Base-by-base conservation (phyloP, 2,329 filamentous ascomycete genomes). In the Curvularia sp. region DNA sequence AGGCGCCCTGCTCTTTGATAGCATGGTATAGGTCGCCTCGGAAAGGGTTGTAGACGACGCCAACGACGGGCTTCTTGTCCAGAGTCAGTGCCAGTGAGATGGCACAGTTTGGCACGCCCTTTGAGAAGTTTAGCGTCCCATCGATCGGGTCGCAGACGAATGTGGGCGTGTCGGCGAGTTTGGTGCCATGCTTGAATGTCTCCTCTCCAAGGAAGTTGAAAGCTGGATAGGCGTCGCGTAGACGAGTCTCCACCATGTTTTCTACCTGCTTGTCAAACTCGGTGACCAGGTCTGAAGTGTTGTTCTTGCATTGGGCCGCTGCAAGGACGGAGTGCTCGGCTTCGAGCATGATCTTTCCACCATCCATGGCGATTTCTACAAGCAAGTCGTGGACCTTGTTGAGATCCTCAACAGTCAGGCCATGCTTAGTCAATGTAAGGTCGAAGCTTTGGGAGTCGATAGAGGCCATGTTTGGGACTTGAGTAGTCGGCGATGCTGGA, bases 191-290 rank as follows among this genome's bases (percentile, higher is more conserved):
- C 47, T 72, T 74, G 63, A 66, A 72, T 0, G 72, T 71, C 57
- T 78, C 75, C 53, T 78, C 76, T n/a, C 76, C 76, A 0, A 77
- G 68, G 52, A 78, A 78, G 64, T 72, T 67, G 59, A 80, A 82
- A 30, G 73, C 38, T 0, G 83, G 83, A 56, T 82, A 85, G 53
- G 74, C 74, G 2, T 71, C 55, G 25, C 67, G 71, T n/a, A 85
- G 74, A 3, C 74, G 73, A 0, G 68, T 60, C 7, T 79, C 80
- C 21, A 85, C 80, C 79, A 82, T 82, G 1, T 72, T 74, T 61
- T 86, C 84, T 5, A 86, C 80, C 1, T 81, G 81, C 49, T 79
- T 80, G 70, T 86, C 84, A 56, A 83, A 84, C 57, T 82, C 79
- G 1, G 84, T 85, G 38, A 86, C 83, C 1, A 84, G 74, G 59